Evolutionary conservation across 257 asterid species (phyloP), one percentile per base, ranked within the genome.

Genomic region (Rubia yunnanensis): DNA sequence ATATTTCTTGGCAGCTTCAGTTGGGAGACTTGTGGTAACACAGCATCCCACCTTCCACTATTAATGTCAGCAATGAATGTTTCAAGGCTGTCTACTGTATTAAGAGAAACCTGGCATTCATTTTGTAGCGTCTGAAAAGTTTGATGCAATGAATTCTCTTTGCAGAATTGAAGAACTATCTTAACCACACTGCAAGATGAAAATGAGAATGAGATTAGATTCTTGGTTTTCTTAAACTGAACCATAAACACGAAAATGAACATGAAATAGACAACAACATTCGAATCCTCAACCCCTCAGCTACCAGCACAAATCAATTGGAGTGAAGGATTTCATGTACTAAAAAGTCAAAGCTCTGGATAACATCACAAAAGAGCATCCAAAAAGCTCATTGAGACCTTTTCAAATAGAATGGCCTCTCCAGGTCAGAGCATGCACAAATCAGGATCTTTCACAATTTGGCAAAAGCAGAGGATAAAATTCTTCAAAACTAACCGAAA

Each of bases 41-140:
- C 90, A 20, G 98, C 97, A 79, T 92, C 98, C 98, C 98, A 92
- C 81, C 96, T 83, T 78, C 98, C 97, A 74, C 96, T 81, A 64
- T 92, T 92, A 71, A 92, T 82, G 77, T 92, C 98, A 64, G 97
- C 88, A 75, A 81, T 60, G 73, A 92, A 89, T 7, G 97, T 89
- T 74, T 92, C 98, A 22, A 71, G 85, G 75, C 97, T 92, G 77
- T 92, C 98, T 70, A 92, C 98, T 0, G 98, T 92, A 71, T 92
- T 92, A 26, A 92, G 85, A 60, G 98, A 92, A 69, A 89, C 96
- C 81, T 92, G 98, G 75, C 98, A 92, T 76, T 92, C 98, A 65
- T 81, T 89, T 82, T 92, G 98, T 70, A 92, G 79, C 6, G 90
- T 87, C 53, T 87, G 95, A 69, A 89, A 89, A 61, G 94, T 85